A percentile compares a stretch with the other conserved stretches of the same genome.
Evolutionary conservation across 2,329 filamentous ascomycete species (phyloP).

Genomic region (Colletotrichum sp.): DNA sequence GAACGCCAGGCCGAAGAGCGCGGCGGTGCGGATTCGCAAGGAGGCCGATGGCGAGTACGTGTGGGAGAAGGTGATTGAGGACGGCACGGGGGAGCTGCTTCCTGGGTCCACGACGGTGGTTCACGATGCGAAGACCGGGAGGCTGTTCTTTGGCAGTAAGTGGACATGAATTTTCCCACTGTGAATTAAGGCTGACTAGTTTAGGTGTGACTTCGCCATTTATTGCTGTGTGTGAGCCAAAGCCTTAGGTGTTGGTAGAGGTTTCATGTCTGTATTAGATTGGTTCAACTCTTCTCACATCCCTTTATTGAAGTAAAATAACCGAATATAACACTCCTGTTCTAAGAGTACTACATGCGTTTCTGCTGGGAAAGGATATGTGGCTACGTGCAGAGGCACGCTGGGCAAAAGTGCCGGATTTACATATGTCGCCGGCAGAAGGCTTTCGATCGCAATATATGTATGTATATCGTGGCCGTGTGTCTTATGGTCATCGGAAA

Average conservation of each 20-base stretch:
- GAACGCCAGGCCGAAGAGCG: constrained; percentile 15
- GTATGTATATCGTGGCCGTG: too few species aligned
- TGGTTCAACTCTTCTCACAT: not conserved
- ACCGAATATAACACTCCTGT: not conserved
- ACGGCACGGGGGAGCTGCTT: constrained; percentile 27
- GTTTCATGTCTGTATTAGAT: not conserved
- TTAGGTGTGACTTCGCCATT: constrained; percentile 26
- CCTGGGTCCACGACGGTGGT: constrained; percentile 28
- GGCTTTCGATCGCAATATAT: too few species aligned
- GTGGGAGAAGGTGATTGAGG: constrained; percentile 32
- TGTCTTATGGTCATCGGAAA: too few species aligned
- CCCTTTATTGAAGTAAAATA: not conserved
- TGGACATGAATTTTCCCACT: not conserved
- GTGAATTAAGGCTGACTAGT: not conserved
- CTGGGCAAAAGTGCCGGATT: too few species aligned
- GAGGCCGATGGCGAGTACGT: constrained; percentile 12
- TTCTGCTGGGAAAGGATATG: too few species aligned
- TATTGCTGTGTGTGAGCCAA: constrained; percentile 26
- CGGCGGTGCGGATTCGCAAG: constrained; percentile 27
- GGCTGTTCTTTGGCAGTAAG: constrained; percentile 30
- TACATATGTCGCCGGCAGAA: too few species aligned
- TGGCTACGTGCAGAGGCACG: too few species aligned
- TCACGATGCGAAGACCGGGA: constrained; percentile 31
- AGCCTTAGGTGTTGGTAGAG: not conserved
- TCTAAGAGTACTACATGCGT: not conserved